Evolutionary conservation across 2,329 filamentous ascomycete species (phyloP).

Genomic region (Nothopassalora personata): DNA sequence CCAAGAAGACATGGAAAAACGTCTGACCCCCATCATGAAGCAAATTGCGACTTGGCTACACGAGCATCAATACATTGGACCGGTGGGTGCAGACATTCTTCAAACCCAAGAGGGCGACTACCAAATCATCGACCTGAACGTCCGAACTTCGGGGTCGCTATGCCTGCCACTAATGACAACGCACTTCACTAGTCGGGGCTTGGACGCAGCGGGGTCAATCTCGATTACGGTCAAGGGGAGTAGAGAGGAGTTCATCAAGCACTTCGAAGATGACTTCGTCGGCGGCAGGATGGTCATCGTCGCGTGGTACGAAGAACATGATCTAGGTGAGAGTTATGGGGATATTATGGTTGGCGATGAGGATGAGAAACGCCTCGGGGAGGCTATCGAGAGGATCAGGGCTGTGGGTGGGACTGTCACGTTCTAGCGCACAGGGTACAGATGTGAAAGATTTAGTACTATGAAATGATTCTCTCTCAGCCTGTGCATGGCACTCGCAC

Average conservation of each 20-base stretch:
- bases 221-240: constrained; percentile 5
- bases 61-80: constrained; percentile 5
- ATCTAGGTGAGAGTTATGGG: not conserved
- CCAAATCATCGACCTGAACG: constrained; percentile 7
- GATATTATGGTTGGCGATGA: constrained; percentile 4
- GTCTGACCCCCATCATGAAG: not conserved
- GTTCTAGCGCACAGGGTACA: not conserved
- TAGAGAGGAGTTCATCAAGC: constrained; percentile 3
- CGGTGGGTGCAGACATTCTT: constrained; percentile 6
- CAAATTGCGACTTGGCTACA: constrained; percentile 2
- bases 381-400: not conserved
- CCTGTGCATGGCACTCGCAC: not conserved
- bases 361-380: not conserved
- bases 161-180: constrained; percentile 5
- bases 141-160: constrained; percentile 4
- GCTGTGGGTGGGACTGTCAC: constrained; percentile 2
- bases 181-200: constrained; percentile 6
- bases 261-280: not conserved
- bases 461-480: not conserved
- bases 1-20: not conserved
- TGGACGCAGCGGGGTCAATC: constrained; percentile 6
- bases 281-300: constrained; percentile 4
- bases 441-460: not conserved
- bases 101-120: not conserved
- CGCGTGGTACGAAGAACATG: constrained; percentile 7